These are phyloP conservation scores for Starmerella stigmatis DNA, from an alignment of 805 yeast genomes.

Conservation along the genomic window DNA sequence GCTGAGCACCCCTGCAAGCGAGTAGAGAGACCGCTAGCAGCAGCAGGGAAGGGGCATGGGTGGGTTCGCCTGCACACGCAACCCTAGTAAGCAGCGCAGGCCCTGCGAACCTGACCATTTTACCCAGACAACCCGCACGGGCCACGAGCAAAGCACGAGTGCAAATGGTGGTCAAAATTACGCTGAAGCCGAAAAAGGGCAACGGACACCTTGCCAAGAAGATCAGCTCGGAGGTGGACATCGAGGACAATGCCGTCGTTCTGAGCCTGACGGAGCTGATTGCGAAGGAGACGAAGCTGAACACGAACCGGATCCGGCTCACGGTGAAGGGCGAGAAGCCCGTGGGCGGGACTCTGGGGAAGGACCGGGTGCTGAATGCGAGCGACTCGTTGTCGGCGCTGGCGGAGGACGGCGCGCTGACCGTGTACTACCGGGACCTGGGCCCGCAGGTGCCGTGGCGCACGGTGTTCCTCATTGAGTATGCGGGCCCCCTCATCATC, in stretches of 20 bases:
- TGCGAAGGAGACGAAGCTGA: slow-evolving; percentile 32
- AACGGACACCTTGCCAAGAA: slow-evolving; percentile 10
- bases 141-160: too few species aligned
- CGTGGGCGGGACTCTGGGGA: slow-evolving; percentile 25
- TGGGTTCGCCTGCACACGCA: too few species aligned
- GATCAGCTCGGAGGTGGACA: slow-evolving; percentile 8
- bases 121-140: too few species aligned
- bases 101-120: too few species aligned
- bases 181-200: slow-evolving; percentile 17
- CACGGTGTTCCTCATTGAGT: slow-evolving; percentile 79
- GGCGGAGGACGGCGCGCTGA: slow-evolving; percentile 34
- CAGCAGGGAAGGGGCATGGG: too few species aligned
- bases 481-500: slow-evolving; percentile 76
- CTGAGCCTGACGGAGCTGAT: slow-evolving; percentile 8
- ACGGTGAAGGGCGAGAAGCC: slow-evolving; percentile 29
- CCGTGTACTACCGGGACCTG: slow-evolving; percentile 67
- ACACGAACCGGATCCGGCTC: slow-evolving; percentile 47
- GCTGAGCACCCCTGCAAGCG: too few species aligned
- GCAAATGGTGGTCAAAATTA: slow-evolving; percentile 12
- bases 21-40: too few species aligned
- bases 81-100: slow-evolving; percentile 1
- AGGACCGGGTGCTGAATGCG: slow-evolving; percentile 36
- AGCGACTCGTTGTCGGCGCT: slow-evolving; percentile 39
- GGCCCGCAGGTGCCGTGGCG: slow-evolving; percentile 93
- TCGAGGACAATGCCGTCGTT: slow-evolving; percentile 10